phyloP scores from a whole-genome alignment of 2,329 filamentous ascomycete genomes.

The Corinectria fuckeliana region DNA sequence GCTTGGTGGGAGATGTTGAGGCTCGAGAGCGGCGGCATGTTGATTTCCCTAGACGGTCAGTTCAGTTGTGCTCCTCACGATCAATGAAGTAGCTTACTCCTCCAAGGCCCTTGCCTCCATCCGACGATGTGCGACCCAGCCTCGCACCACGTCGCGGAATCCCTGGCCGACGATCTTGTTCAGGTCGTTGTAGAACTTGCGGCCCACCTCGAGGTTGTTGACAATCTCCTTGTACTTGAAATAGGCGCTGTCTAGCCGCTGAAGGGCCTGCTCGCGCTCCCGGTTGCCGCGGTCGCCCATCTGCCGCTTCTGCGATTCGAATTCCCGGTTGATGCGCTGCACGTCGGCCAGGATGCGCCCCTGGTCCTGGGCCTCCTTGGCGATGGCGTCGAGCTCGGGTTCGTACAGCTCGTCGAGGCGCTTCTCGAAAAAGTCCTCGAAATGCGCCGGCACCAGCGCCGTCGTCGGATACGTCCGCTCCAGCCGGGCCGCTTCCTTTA shows the following conservation, averaged over 20 bases:
- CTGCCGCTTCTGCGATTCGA: conserved; percentile 72
- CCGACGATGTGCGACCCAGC: conserved; percentile 81
- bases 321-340: conserved; percentile 77
- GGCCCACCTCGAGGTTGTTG: conserved; percentile 85
- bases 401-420: conserved; percentile 80
- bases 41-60: conserved; percentile 51
- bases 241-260: conserved; percentile 88
- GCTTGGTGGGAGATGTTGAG: conserved; percentile 47
- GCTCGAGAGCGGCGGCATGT: conserved; percentile 57
- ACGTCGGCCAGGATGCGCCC: conserved; percentile 73
- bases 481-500: conserved; percentile 81
- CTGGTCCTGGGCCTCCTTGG: conserved; percentile 78
- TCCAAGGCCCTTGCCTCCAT: conserved; percentile 82
- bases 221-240: conserved; percentile 97
- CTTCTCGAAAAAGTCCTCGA: conserved; percentile 88
- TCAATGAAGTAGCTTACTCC: conserved; percentile 59
- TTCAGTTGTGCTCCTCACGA: conserved; percentile 13
- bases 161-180: conserved; percentile 80
- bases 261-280: conserved; percentile 85
- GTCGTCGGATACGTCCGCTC: conserved; percentile 88
- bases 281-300: conserved; percentile 66
- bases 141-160: conserved; percentile 79
- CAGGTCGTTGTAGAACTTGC: conserved; percentile 97
- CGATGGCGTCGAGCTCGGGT: conserved; percentile 72
- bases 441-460: conserved; percentile 84